phyloP scores from a whole-genome alignment of 208 protist genomes.

The Trypanosoma avium region DNA sequence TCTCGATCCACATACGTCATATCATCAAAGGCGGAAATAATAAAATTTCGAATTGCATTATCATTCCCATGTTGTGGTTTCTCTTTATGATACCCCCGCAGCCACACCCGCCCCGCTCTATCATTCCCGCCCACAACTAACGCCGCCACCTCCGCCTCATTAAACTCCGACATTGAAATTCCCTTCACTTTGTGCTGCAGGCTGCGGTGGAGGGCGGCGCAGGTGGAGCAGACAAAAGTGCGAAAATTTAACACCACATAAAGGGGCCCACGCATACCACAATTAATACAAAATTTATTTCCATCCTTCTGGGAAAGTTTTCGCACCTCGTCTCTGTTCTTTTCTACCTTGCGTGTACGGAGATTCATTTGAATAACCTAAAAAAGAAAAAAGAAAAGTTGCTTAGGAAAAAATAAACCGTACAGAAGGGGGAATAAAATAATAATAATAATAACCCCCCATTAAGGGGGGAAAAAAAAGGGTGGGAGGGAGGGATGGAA shows the following conservation, averaged over 20 bases:
- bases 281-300: constrained; percentile 78
- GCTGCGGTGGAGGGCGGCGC: constrained; percentile 74
- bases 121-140: constrained; percentile 69
- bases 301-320: constrained; percentile 51
- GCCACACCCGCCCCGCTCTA: constrained; percentile 55
- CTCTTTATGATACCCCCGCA: constrained; percentile 38
- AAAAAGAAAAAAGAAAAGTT: background rate
- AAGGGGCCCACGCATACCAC: constrained; percentile 63
- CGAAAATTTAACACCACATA: constrained; percentile 75
- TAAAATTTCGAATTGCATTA: constrained; percentile 32
- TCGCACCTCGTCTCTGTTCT: constrained; percentile 66
- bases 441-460: too few species aligned
- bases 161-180: constrained; percentile 85
- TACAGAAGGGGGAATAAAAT: too few species aligned
- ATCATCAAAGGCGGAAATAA: constrained; percentile 49
- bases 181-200: constrained; percentile 90
- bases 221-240: constrained; percentile 83
- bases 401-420: background rate
- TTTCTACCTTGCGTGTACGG: constrained; percentile 50
- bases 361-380: constrained; percentile 48
- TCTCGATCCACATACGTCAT: constrained; percentile 35
- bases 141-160: constrained; percentile 58
- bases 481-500: too few species aligned
- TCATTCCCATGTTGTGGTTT: constrained; percentile 47
- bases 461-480: too few species aligned